Base-by-base conservation (phyloP, 116 monocot species). In the Iris pallida region DNA sequence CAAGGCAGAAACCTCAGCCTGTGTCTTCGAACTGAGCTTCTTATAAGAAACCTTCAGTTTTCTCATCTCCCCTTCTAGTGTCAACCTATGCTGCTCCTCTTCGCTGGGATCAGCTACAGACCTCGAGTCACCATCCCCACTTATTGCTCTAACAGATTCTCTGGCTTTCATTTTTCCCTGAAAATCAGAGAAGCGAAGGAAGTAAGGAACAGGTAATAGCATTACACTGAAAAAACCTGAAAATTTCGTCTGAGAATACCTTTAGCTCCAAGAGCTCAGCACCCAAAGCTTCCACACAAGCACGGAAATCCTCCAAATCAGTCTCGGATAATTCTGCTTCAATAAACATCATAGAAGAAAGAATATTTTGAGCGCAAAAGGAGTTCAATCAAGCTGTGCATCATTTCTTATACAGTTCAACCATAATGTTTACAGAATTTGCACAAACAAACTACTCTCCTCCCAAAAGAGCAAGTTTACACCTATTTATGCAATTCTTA, bases 1-100 rank as follows among this genome's bases (percentile, higher is more conserved):
- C 69, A 95, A 65, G 13, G 95, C 76, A 20, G 88, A 80, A 20
- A 91, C 46, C 51, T 88, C 82, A 30, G 76, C 46, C 9, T 95
- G 86, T 73, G 79, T 95, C 53, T 76, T 75, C 6, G 80, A 73
- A 69, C 59, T 68, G 18, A 89, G 66, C 15, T 75, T 78, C 42
- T 78, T 85, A 51, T 84, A 81, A 1, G 76, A 75, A 46, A 73
- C 72, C 60, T 92, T 89, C 56, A 86, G 68, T 61, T 83, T 92
- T 60, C 57, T 83, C 19, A 88, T 47, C 45, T 91, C 86, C 55
- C 7, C 44, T 66, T 80, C 70, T 61, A 82, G 58, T 47, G 61
- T 63, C n/a, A 7, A 14, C 12, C 7, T 9, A 14, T 42, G 13
- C 17, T 66, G 17, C 18, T 74, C 54, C 0, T 67, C 61, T 64